These are phyloP conservation scores for Neurospora tetrasperma DNA, from an alignment of 495 filamentous ascomycete species.

Conservation along the genomic window DNA sequence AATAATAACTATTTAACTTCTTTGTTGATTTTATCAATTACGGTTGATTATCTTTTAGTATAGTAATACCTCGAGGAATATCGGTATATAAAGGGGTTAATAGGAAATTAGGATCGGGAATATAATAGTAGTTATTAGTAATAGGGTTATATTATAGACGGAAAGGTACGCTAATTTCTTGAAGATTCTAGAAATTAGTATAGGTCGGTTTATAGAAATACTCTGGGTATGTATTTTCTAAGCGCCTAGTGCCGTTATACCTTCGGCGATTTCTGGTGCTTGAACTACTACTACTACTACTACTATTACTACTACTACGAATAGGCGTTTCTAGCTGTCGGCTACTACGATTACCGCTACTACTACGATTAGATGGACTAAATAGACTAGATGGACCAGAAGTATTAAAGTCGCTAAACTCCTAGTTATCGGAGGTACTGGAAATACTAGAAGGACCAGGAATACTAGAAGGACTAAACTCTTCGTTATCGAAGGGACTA, in stretches of 20 bases:
- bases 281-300: no score
- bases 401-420: no score
- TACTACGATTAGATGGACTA: no score
- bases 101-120: not conserved
- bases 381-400: no score
- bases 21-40: not conserved
- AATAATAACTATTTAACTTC: not conserved
- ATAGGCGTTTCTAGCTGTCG: no score
- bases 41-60: no score
- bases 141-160: not conserved
- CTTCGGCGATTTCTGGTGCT: not conserved
- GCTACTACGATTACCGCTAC: no score
- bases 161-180: not conserved
- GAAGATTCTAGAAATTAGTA: not conserved
- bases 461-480: no score
- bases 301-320: no score
- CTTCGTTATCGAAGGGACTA: no score
- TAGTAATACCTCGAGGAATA: not conserved
- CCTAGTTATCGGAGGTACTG: no score
- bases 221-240: not conserved
- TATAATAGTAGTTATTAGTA: not conserved
- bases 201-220: not conserved
- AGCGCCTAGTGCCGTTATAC: not conserved
- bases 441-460: no score
- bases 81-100: not conserved